Evolutionary conservation across 345 rosid species (phyloP).

Genomic region (Corymbia maculata): DNA sequence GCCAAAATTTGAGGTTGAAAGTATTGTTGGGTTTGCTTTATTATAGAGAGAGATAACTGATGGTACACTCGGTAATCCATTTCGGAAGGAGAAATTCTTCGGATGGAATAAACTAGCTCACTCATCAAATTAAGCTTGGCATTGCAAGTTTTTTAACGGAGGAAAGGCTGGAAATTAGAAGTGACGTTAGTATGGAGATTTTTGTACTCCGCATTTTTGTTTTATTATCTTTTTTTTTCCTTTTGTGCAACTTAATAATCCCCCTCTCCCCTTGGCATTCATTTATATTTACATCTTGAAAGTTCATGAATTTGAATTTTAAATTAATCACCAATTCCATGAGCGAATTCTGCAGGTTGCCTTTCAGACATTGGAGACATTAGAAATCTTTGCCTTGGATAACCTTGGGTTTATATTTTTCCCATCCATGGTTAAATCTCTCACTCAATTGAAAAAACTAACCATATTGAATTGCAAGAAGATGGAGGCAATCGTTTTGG

Average conservation of each 20-base stretch:
- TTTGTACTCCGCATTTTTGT: neutral
- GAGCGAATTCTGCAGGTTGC: rapidly evolving
- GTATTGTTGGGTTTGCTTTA: neutral
- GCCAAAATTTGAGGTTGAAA: neutral
- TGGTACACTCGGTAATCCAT: too few species aligned
- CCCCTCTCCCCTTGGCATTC: neutral
- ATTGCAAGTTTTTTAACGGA: rapidly evolving
- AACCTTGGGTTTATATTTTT: neutral
- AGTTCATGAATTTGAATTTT: neutral
- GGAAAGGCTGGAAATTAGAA: rapidly evolving
- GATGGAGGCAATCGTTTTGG: too few species aligned
- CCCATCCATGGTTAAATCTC: too few species aligned
- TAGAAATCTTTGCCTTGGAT: rapidly evolving
- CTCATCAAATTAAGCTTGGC: neutral
- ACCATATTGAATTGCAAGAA: too few species aligned
- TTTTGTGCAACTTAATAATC: neutral
- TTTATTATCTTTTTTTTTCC: too few species aligned
- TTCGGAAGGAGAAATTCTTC: too few species aligned
- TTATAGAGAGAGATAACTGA: too few species aligned
- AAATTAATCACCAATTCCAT: neutral
- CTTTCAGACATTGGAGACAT: neutral
- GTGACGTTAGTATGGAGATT: neutral
- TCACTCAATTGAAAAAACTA: too few species aligned
- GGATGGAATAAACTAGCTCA: neutral
- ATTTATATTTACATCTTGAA: too few species aligned